phyloP scores from a whole-genome alignment of 495 filamentous ascomycete species.

The Cairneyella variabilis region DNA sequence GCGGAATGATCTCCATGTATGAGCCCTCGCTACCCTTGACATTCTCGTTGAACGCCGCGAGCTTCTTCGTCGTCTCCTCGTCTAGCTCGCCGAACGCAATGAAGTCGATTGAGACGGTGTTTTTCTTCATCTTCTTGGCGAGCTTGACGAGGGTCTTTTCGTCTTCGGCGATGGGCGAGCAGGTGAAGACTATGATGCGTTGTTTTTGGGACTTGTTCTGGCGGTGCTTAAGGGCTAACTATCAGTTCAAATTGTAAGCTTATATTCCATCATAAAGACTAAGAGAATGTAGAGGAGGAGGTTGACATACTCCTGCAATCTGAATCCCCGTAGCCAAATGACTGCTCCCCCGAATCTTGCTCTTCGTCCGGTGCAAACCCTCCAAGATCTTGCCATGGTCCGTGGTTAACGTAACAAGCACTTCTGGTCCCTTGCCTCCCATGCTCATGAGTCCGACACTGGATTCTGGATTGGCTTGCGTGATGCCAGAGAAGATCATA shows the following conservation, averaged over 20 bases:
- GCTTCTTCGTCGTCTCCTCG: conserved; percentile 85
- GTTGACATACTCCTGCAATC: conserved; percentile 74
- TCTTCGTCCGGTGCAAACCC: conserved; percentile 90
- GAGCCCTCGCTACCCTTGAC: conserved; percentile 88
- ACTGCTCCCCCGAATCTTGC: conserved; percentile 84
- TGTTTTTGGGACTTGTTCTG: conserved; percentile 94
- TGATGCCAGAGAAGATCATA: conserved; percentile 91
- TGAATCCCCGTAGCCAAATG: conserved; percentile 92
- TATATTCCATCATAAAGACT: not conserved
- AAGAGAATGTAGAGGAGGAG: not conserved
- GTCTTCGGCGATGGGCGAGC: conserved; percentile 83
- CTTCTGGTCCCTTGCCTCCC: conserved; percentile 94
- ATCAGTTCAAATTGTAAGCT: not conserved
- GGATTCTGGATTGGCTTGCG: conserved; percentile 90
- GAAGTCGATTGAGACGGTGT: conserved; percentile 85
- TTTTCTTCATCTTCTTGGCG: conserved; percentile 98
- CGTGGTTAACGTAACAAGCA: conserved; percentile 90
- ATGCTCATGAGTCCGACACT: conserved; percentile 98
- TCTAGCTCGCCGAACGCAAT: conserved; percentile 91
- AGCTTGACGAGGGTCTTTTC: conserved; percentile 85
- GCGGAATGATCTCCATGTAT: conserved; percentile 84
- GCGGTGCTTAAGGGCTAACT: conserved; percentile 97
- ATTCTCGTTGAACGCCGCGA: conserved; percentile 86
- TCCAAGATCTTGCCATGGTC: conserved; percentile 94
- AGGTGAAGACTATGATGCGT: conserved; percentile 94